Conservation (phyloP, 192 early-diverging fungal genomes). For the Podila minutissima region DNA sequence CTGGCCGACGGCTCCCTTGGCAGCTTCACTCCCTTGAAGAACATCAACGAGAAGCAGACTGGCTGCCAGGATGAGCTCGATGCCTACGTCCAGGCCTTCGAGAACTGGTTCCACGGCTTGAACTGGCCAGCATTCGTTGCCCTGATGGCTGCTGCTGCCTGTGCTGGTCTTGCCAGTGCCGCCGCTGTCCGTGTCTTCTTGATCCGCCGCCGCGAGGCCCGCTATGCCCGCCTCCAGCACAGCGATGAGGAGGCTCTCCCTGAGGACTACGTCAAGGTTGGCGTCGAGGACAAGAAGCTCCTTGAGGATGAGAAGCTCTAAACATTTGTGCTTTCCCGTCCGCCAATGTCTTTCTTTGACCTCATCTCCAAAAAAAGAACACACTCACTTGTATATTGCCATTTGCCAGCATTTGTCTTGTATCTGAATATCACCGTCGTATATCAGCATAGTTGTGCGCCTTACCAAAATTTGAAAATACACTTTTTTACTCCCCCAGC, state of each 20-base stretch:
- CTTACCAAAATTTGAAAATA: no score
- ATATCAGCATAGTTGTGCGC: no score
- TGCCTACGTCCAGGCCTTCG: neutral
- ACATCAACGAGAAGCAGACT: neutral
- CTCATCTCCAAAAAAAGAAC: no score
- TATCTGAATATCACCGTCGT: no score
- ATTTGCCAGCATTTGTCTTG: no score
- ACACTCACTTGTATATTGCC: no score
- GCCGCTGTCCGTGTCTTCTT: neutral
- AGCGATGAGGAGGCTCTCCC: neutral
- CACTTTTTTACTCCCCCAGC: no score
- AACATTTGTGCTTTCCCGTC: no score
- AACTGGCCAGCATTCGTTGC: neutral
- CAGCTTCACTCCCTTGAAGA: constrained; percentile 50
- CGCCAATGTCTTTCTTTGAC: no score
- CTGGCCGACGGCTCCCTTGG: constrained; percentile 54
- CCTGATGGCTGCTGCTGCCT: neutral
- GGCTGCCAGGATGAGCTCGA: neutral
- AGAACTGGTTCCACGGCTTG: neutral
- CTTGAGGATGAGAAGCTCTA: neutral
- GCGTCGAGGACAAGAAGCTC: neutral
- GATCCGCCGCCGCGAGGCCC: neutral
- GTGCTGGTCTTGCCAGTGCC: neutral
- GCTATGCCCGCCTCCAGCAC: neutral
- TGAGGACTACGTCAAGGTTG: neutral